Base-by-base conservation (phyloP, 176 grass and related monocot genomes). In the Coix lacrymajobi region DNA sequence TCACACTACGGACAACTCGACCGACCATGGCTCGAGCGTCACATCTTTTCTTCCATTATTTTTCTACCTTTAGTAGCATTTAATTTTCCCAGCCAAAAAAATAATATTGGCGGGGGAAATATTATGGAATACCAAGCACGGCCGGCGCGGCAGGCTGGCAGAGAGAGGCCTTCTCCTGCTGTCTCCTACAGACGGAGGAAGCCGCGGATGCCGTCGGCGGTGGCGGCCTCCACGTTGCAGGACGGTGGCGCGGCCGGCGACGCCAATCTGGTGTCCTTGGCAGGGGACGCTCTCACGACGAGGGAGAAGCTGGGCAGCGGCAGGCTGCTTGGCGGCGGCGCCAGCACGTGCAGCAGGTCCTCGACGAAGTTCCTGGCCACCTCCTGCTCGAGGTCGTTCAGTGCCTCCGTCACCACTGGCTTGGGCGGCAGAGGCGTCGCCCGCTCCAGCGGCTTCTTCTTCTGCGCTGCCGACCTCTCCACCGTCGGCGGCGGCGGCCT, bases 311-410 rank as follows among this genome's bases (percentile, higher is more conserved):
- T 92, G 7, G 91, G 91, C 71, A 92, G 77, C 30, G 91, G 91
- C 66, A 92, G 87, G 84, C 91, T 92, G 73, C 87, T 92, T 4
- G 91, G 91, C 60, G 87, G 87, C 62, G 91, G 91, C 38, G 87
- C 81, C 32, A 92, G 84, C n/a, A 58, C 56, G 85, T 91, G 85
- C 12, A 91, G 81, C 56, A 88, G 81, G 71, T 91, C 85, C 77
- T 88, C 62, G 2, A 85, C 76, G 64, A 80, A 85, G 84, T 57
- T 83, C 75, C 75, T 22, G 30, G 88, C 84, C 26, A 90, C 25
- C 75, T 87, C 88, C 68, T 75, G 84, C 84, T 90, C 88, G 62
- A 90, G 88, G 75, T 90, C 88, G 62, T 90, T 84, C 32, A 90
- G 67, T 26, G 88, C 88, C 39, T 62, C 88, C 33, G 51, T 20